Evolutionary conservation across 1,139 yeast genomes (phyloP).

Genomic region (Blastobotrys indianensis): DNA sequence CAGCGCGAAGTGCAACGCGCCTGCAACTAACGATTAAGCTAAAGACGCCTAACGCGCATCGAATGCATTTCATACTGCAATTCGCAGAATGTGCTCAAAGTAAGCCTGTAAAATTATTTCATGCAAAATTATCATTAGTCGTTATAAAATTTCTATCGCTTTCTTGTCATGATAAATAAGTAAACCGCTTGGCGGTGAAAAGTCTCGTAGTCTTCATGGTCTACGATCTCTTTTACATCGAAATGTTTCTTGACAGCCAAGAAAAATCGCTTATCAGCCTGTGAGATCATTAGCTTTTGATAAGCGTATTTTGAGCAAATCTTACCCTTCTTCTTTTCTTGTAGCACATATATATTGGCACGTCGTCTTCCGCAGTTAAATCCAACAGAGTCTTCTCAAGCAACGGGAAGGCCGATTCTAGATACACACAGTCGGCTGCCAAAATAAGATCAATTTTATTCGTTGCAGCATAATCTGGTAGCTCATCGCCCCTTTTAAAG

Average conservation of each 20-base stretch:
- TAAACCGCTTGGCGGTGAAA: constrained; percentile 39
- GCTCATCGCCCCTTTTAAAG: constrained; percentile 37
- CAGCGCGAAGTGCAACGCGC: not conserved
- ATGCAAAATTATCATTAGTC: not conserved
- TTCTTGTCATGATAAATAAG: constrained; percentile 37
- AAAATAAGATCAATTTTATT: constrained; percentile 40
- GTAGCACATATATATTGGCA: constrained; percentile 45
- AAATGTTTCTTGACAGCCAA: constrained; percentile 36
- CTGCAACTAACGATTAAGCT: not conserved
- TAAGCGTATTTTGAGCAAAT: not conserved
- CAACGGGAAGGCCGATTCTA: constrained; percentile 48
- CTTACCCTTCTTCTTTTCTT: constrained; percentile 44
- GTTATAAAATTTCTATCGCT: constrained; percentile 7
- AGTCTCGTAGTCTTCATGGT: constrained; percentile 35
- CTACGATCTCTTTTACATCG: constrained; percentile 34
- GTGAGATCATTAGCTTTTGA: constrained; percentile 11
- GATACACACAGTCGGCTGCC: constrained; percentile 55
- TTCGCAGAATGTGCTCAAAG: no score
- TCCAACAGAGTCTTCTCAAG: constrained; percentile 45
- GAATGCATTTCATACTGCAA: not conserved
- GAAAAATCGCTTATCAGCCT: constrained; percentile 48
- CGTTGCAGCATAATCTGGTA: constrained; percentile 34
- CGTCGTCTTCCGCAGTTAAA: constrained; percentile 36
- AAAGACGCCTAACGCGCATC: not conserved
- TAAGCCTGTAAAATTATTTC: not conserved